phyloP scores from a whole-genome alignment of 2,329 filamentous ascomycete species.

The Cryphonectria carpinicola region DNA sequence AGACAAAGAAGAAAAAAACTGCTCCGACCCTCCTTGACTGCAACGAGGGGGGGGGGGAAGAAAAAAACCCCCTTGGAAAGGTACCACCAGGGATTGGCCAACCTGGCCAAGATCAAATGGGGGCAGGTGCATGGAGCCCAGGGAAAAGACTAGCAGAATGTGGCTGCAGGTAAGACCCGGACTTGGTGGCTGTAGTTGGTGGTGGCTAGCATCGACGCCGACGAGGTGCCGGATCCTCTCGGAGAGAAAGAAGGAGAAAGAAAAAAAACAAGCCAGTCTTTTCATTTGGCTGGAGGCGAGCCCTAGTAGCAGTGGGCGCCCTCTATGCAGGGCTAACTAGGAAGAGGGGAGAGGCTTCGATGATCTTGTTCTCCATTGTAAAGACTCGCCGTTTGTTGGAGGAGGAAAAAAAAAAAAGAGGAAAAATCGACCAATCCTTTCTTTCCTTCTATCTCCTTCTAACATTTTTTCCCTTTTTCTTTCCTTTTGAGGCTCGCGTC shows the following conservation, averaged over 20 bases:
- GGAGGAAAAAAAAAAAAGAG: background rate
- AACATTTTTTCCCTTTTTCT: background rate
- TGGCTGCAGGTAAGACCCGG: slow-evolving; percentile 4
- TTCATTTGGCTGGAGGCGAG: background rate
- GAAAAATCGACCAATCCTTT: background rate
- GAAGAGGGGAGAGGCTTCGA: background rate
- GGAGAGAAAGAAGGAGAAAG: background rate
- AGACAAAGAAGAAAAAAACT: background rate
- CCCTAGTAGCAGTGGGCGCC: background rate
- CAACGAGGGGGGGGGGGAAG: background rate
- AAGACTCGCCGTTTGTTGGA: background rate
- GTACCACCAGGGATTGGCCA: background rate
- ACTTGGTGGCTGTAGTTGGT: slow-evolving; percentile 9
- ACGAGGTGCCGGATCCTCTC: slow-evolving; percentile 15
- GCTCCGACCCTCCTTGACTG: background rate
- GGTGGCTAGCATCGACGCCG: slow-evolving; percentile 12
- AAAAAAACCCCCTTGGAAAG: background rate
- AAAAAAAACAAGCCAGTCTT: background rate
- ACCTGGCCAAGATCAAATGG: background rate
- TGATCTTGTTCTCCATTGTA: background rate
- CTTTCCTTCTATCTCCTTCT: background rate
- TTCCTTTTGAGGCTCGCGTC: background rate
- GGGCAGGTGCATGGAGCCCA: slow-evolving; percentile 6
- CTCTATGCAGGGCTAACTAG: background rate
- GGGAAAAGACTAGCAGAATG: slow-evolving; percentile 6